Evolutionary conservation across 2,329 filamentous ascomycete genomes (phyloP).

Genomic region (Eutypella sp.): DNA sequence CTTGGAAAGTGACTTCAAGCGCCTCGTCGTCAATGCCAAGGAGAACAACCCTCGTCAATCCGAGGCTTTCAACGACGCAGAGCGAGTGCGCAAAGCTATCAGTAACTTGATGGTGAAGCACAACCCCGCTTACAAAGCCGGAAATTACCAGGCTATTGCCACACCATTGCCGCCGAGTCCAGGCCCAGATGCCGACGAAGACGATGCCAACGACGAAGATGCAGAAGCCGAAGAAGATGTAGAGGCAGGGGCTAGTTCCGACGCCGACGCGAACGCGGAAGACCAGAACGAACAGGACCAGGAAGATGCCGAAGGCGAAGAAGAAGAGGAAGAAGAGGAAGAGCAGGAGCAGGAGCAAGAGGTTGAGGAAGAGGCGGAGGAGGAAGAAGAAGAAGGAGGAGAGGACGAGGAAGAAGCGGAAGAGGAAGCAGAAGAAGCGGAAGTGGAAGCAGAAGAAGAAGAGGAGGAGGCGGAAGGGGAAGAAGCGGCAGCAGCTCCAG

Average conservation of each 20-base stretch:
- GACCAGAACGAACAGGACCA: too few relatives aligned
- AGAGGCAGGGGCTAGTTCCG: slow-evolving; percentile 8
- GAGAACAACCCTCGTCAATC: slow-evolving; percentile 73
- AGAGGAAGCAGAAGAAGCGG: slow-evolving; percentile 14
- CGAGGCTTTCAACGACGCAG: slow-evolving; percentile 73
- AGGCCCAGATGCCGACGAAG: slow-evolving; percentile 35
- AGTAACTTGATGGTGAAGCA: slow-evolving; percentile 84
- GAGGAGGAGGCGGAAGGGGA: slow-evolving; percentile 25
- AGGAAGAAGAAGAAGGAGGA: slow-evolving; percentile 29
- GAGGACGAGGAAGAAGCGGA: slow-evolving; percentile 26
- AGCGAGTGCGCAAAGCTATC: slow-evolving; percentile 78
- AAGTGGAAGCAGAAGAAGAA: slow-evolving; percentile 12
- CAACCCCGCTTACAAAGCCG: slow-evolving; percentile 74
- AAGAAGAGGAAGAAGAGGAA: slow-evolving; percentile 17
- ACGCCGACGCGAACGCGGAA: slow-evolving; percentile 4
- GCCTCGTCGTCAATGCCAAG: slow-evolving; percentile 84
- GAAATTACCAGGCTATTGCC: slow-evolving; percentile 64
- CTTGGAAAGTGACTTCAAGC: slow-evolving; percentile 80
- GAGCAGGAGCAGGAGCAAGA: slow-evolving; percentile 24
- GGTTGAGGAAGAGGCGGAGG: slow-evolving; percentile 26
- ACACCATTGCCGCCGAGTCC: slow-evolving; percentile 59
- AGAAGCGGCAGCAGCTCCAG: slow-evolving; percentile 14
- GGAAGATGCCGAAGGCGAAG: slow-evolving; percentile 14
- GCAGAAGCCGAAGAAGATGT: slow-evolving; percentile 15
- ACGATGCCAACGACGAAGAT: slow-evolving; percentile 19